Conservation (phyloP, 2,329 filamentous ascomycete genomes). For the Hypoxylon sp. region DNA sequence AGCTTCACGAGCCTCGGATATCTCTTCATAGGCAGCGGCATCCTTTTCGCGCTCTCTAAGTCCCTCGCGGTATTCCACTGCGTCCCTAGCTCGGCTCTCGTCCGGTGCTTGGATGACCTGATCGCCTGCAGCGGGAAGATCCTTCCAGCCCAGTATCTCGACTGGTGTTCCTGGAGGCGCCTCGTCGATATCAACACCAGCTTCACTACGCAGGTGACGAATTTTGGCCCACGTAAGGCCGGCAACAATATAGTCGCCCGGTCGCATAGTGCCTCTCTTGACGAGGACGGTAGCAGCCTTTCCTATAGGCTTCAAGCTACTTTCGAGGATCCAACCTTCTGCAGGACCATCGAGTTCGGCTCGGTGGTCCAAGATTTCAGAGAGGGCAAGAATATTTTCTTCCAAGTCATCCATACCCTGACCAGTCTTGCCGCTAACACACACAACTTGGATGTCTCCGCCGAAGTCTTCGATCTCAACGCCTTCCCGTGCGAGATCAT, state of each 20-base stretch:
- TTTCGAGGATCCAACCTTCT: conserved; percentile 96
- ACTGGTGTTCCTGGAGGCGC: conserved; percentile 91
- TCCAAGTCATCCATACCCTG: conserved; percentile 92
- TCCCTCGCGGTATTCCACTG: conserved; percentile 82
- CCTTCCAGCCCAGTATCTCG: conserved; percentile 95
- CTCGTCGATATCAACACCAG: conserved; percentile 78
- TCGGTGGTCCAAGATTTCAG: conserved; percentile 91
- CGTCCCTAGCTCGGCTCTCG: conserved; percentile 83
- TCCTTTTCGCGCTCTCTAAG: conserved; percentile 79
- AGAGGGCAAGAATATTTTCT: conserved; percentile 87
- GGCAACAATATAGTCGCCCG: conserved; percentile 87
- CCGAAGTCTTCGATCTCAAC: conserved; percentile 96
- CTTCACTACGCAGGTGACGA: conserved; percentile 87
- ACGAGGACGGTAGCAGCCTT: conserved; percentile 91
- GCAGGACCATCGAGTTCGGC: conserved; percentile 82
- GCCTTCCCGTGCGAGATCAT: conserved; percentile 85
- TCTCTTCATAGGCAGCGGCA: conserved; percentile 82
- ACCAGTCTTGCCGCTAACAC: conserved; percentile 93
- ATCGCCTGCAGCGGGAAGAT: conserved; percentile 85
- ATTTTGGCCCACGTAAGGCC: conserved; percentile 91
- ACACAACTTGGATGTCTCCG: conserved; percentile 92
- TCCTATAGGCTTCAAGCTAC: conserved; percentile 86
- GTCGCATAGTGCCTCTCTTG: conserved; percentile 85
- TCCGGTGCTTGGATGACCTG: conserved; percentile 86
- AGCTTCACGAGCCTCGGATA: conserved; percentile 75